Evolutionary conservation across 495 filamentous ascomycete genomes (phyloP).

Genomic region (Aspergillus olivimuriae): DNA sequence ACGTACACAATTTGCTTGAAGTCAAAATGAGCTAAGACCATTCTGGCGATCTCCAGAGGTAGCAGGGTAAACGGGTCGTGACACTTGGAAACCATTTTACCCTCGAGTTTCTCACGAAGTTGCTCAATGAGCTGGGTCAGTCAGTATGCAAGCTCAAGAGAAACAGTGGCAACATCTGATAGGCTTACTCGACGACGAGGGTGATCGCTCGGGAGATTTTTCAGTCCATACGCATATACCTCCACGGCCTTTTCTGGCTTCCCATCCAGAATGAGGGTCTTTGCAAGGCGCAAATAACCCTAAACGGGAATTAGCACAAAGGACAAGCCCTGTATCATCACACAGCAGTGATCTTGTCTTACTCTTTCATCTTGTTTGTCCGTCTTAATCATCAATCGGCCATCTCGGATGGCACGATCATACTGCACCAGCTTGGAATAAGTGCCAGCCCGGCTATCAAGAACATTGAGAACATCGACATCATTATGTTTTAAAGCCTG

Average conservation of each 20-base stretch:
- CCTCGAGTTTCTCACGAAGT: constrained; percentile 39
- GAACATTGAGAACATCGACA: constrained; percentile 32
- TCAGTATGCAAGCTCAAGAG: constrained; percentile 3
- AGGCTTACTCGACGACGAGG: constrained; percentile 38
- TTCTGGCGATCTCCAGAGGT: constrained; percentile 42
- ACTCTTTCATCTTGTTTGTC: constrained; percentile 43
- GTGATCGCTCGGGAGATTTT: constrained; percentile 37
- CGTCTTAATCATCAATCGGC: constrained; percentile 51
- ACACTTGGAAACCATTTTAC: constrained; percentile 22
- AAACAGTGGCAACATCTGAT: background rate
- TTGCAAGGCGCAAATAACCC: constrained; percentile 63
- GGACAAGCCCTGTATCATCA: too few species aligned
- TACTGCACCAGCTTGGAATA: constrained; percentile 52
- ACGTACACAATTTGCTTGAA: constrained; percentile 48
- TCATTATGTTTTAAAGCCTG: constrained; percentile 32
- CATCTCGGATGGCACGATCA: constrained; percentile 51
- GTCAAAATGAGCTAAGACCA: constrained; percentile 39
- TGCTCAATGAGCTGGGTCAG: constrained; percentile 31
- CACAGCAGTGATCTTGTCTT: too few species aligned
- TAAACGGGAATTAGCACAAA: constrained; percentile 11
- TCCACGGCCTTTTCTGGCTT: constrained; percentile 47
- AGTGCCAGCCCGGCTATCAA: constrained; percentile 57
- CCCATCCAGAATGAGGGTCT: constrained; percentile 50
- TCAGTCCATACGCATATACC: constrained; percentile 57
- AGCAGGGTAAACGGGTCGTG: constrained; percentile 42